Conservation (phyloP, 805 yeast species). For the Cyberlindnera lachancei region DNA sequence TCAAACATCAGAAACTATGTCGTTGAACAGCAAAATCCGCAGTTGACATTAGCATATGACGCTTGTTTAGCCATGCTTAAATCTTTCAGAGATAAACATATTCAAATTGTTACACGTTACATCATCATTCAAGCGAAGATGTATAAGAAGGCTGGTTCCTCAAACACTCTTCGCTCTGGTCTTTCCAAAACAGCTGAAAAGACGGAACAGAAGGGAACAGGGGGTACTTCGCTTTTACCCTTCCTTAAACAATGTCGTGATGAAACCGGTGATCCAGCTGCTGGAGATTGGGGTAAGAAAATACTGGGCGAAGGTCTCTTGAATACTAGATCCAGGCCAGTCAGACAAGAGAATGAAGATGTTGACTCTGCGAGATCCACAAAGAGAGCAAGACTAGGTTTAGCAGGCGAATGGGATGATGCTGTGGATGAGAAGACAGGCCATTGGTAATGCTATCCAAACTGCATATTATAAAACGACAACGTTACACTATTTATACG, state of each 20-base stretch:
- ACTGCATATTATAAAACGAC: too few relatives aligned
- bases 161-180: conserved; percentile 57
- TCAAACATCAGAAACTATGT: conserved; percentile 65
- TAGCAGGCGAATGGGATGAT: conserved; percentile 26
- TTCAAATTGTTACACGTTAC: conserved; percentile 86
- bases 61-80: conserved; percentile 86
- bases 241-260: conserved; percentile 93
- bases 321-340: conserved; percentile 20
- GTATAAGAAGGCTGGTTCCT: conserved; percentile 43
- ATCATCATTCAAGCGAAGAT: conserved; percentile 71
- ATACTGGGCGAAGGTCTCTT: conserved; percentile 47
- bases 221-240: conserved; percentile 88
- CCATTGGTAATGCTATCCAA: conserved; percentile 22
- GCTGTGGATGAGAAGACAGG: conserved; percentile 24
- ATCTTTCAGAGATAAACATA: conserved; percentile 84
- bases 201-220: conserved; percentile 73
- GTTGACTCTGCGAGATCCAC: conserved; percentile 5
- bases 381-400: conserved; percentile 24
- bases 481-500: too few relatives aligned
- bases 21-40: conserved; percentile 37
- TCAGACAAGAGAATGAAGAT: conserved; percentile 4
- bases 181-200: conserved; percentile 41
- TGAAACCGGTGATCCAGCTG: conserved; percentile 91
- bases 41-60: conserved; percentile 68
- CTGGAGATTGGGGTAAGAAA: conserved; percentile 85